A percentile compares a stretch with the other conserved stretches of the same genome.
Evolutionary conservation across 192 early-diverging fungal genomes (phyloP).

Genomic region (Lunasporangiospora selenospora): DNA sequence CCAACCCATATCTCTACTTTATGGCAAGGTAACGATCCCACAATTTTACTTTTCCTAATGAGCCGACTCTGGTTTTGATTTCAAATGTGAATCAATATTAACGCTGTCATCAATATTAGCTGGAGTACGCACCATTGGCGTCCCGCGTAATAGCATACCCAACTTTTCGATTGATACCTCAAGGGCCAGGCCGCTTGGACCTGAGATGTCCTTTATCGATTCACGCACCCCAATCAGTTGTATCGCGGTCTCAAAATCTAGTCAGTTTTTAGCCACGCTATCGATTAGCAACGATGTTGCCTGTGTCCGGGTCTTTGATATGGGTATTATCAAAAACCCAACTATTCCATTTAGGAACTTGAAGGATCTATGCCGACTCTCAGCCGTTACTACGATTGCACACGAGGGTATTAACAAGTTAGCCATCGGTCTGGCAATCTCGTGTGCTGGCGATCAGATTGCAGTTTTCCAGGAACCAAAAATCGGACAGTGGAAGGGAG

Average conservation of each 20-base stretch:
- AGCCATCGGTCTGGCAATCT: conserved; percentile 27
- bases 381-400: conserved; percentile 3
- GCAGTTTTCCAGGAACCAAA: conserved; percentile 35
- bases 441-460: conserved; percentile 20
- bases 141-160: conserved; percentile 13
- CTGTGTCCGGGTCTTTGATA: conserved; percentile 27
- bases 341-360: conserved; percentile 6
- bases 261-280: conserved; percentile 24
- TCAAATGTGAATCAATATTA: no score
- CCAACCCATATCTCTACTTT: no score
- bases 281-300: conserved; percentile 8
- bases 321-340: conserved; percentile 24
- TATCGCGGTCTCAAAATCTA: conserved; percentile 7
- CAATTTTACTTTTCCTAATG: no score
- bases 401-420: conserved; percentile 17
- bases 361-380: conserved; percentile 6
- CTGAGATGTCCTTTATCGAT: background rate
- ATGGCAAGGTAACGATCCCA: no score
- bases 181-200: background rate
- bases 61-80: no score
- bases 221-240: conserved; percentile 10
- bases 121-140: conserved; percentile 11
- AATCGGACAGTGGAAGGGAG: conserved; percentile 37
- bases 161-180: conserved; percentile 21
- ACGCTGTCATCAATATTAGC: conserved; percentile 10